Percentiles rank a stretch among this genome's conserved stretches.
Evolutionary conservation across 495 filamentous ascomycete species (phyloP).

Genomic region (Penicillium ochrochloron): DNA sequence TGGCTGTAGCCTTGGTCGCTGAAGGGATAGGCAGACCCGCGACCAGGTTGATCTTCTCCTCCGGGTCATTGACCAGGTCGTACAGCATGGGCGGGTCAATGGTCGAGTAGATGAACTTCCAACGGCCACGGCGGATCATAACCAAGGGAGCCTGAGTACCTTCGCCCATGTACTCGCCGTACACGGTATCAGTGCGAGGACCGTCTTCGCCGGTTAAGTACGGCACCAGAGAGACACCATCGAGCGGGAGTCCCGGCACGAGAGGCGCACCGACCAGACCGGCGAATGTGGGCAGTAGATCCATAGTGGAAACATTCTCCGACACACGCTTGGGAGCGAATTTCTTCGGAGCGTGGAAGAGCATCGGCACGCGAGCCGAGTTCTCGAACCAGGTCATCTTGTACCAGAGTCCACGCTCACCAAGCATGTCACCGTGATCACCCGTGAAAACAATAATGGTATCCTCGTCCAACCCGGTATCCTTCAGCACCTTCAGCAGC

Average conservation of each 20-base stretch:
- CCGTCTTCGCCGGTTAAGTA: constrained; percentile 65
- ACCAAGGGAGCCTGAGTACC: constrained; percentile 84
- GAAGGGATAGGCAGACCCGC: constrained; percentile 38
- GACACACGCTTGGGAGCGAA: constrained; percentile 71
- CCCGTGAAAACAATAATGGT: constrained; percentile 87
- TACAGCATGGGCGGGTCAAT: constrained; percentile 81
- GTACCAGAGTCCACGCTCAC: constrained; percentile 89
- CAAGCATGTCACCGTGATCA: constrained; percentile 92
- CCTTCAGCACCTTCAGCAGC: constrained; percentile 70
- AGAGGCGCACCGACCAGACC: constrained; percentile 73
- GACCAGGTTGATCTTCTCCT: constrained; percentile 74
- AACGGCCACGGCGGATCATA: constrained; percentile 83
- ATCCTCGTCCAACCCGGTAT: constrained; percentile 75
- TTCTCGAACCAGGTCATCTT: constrained; percentile 93
- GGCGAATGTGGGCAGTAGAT: constrained; percentile 82
- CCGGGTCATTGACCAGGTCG: constrained; percentile 72
- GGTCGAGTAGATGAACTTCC: constrained; percentile 83
- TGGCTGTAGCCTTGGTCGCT: constrained; percentile 9
- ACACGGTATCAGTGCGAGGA: constrained; percentile 68
- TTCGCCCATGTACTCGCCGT: constrained; percentile 89
- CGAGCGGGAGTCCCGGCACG: constrained; percentile 68
- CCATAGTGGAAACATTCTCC: constrained; percentile 82
- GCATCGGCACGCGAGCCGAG: constrained; percentile 79
- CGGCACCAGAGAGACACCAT: constrained; percentile 73
- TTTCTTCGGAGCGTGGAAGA: constrained; percentile 70